Evolutionary conservation across 2,329 filamentous ascomycete genomes (phyloP), one percentile per base, ranked within the genome.

Genomic region (Fusarium austroafricanum): DNA sequence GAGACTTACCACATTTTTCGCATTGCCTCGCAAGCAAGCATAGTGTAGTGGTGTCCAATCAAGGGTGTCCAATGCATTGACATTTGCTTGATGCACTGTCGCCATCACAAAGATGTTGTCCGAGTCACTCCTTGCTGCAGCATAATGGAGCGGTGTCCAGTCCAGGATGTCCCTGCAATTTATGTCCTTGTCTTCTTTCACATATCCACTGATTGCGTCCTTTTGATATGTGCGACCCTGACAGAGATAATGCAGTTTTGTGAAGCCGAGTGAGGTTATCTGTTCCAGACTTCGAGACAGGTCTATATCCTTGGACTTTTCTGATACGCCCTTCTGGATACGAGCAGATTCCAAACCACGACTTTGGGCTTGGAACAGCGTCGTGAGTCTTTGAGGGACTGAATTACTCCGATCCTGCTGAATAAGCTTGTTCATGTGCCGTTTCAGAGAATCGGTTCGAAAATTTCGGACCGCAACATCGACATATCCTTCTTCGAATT

Each of bases 1-100:
- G 15, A 49, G 29, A 3, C 2, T 1, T 6, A 4, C 6, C 14
- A 17, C 8, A 1, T 7, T 11, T 3, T 3, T 3, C 11, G 9
- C 15, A n/a, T 8, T 6, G 17, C 8, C n/a, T 6, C 38, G 18
- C 12, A 47, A 14, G 12, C 35, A 39, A 17, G 8, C 5, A 5
- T 31, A 51, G 14, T 51, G 37, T 2, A 10, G 3, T 7, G n/a
- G 40, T 7, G 40, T 43, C 40, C 40, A 43, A 7, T 6, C 40
- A 4, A 11, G 6, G 10, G 23, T 20, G 21, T 28, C 40, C 8
- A 14, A 26, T 10, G 40, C 21, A 28, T 23, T 43, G 21, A 26
- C 21, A 26, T 43, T 20, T 7, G 10, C 18, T 9, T 43, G 21
- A 43, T 28, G 28, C 8, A 38, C 18, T 10, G 35, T 11, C 6